These are phyloP conservation scores for Microdochium trichocladiopsis DNA, from an alignment of 2,329 filamentous ascomycete species.

Conservation along the genomic window DNA sequence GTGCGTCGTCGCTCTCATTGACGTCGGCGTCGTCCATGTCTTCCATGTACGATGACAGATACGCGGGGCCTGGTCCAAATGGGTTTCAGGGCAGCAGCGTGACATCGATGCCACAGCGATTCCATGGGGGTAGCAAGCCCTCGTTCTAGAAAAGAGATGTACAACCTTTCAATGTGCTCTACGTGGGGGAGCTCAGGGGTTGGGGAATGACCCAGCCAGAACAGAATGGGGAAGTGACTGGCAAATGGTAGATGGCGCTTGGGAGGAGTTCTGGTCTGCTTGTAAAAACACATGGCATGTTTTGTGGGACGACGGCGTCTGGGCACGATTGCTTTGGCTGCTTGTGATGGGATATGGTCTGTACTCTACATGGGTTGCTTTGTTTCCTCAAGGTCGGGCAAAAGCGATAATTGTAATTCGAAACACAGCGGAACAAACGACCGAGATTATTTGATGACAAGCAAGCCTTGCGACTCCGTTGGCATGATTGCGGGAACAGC, in stretches of 20 bases:
- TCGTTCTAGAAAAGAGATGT: background rate
- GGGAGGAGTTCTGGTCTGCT: background rate
- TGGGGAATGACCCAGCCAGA: too few species aligned
- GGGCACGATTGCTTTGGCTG: background rate
- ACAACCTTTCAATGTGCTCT: background rate
- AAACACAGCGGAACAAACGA: background rate
- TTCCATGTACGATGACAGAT: background rate
- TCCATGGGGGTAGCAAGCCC: background rate
- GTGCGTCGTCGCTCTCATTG: constrained; percentile 17
- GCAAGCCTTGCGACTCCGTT: background rate
- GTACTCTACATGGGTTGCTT: too few species aligned
- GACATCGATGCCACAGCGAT: background rate
- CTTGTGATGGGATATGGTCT: background rate
- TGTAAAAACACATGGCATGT: background rate
- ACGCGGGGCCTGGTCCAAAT: background rate
- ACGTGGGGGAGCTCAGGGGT: background rate
- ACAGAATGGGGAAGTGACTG: too few species aligned
- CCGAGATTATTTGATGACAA: background rate
- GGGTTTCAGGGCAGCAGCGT: background rate
- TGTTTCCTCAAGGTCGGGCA: background rate
- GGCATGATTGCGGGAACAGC: background rate
- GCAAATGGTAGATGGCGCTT: too few species aligned
- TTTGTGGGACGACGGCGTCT: background rate
- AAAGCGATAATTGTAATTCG: background rate
- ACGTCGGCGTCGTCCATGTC: background rate